These are phyloP conservation scores for Puya raimondii DNA, from an alignment of 176 grass and related monocot species.

Conservation along the genomic window DNA sequence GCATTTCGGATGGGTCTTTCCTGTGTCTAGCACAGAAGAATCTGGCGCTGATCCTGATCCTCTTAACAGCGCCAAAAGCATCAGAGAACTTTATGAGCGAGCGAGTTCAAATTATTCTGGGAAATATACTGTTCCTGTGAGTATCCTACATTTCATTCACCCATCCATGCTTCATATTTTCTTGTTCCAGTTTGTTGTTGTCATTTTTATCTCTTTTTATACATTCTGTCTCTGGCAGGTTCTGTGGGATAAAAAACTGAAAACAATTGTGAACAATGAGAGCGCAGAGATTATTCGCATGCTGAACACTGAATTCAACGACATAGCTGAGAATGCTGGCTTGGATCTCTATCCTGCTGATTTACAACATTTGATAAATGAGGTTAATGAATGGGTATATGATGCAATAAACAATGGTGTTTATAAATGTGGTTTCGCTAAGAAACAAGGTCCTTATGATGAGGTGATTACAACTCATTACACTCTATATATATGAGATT, in stretches of 20 bases:
- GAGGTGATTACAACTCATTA: constrained; percentile 38
- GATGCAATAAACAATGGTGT: constrained; percentile 80
- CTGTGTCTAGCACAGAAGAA: constrained; percentile 44
- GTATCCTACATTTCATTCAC: constrained; percentile 9
- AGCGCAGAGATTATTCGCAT: constrained; percentile 93
- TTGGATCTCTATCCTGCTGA: constrained; percentile 67
- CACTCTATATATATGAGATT: neutral
- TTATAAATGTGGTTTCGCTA: constrained; percentile 92
- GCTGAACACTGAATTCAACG: constrained; percentile 82
- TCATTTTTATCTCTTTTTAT: neutral
- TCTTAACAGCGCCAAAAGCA: constrained; percentile 52
- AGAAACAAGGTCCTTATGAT: constrained; percentile 83
- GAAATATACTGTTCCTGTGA: constrained; percentile 79
- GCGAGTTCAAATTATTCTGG: constrained; percentile 69
- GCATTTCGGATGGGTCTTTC: constrained; percentile 85
- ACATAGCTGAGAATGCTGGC: constrained; percentile 44
- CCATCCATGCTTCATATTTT: neutral
- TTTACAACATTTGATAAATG: constrained; percentile 37
- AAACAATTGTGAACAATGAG: constrained; percentile 93
- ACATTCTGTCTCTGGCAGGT: constrained; percentile 30
- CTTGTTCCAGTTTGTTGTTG: neutral
- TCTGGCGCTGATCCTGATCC: constrained; percentile 55
- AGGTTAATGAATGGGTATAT: constrained; percentile 60
- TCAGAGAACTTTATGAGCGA: constrained; percentile 75
- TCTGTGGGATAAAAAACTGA: constrained; percentile 85